Base-by-base conservation (phyloP, 306 rosid species). In the Lablab purpureus region DNA sequence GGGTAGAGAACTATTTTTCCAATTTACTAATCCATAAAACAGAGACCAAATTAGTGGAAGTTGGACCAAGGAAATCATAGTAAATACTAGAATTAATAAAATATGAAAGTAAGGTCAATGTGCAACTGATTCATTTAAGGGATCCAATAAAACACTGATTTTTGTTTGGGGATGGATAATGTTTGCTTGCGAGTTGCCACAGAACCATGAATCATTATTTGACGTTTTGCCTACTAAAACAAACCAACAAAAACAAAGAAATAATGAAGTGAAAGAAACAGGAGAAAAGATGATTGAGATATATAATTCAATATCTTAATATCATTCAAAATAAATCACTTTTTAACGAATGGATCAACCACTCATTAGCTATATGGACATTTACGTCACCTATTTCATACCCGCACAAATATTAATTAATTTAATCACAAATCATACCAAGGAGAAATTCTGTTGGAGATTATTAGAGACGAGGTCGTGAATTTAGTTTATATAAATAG, bases 81-180 rank as follows among this genome's bases (percentile, higher is more conserved):
- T 75, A 75, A 58, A 75, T 34, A 34, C 1, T 34, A 34, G 36
- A 32, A 6, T 32, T 32, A n/a, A n/a, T 32, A 32, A 32, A 32
- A 32, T 32, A 32, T 32, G 36, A 4, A 32, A 4, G 36, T 56
- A 76, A 68, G 81, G 81, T 76, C 77, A 68, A 49, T 36, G 73
- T 18, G 67, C 77, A 58, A 45, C 9, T 66, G 43, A 45, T 32
- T 66, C 70, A 63, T 55, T 73, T 10, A 41, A 70, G 21, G 47
- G 28, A 56, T 74, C 70, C 52, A 74, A 69, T 14, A 19, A 23
- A 46, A 7, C 81, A 47, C 43, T 67, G 17, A 8, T 45, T 74
- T 52, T 41, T 46, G 71, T 80, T 80, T 66, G 76, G 56, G 28
- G 32, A 55, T 21, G 75, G 68, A 74, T 56, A 23, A 52, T 67